phyloP scores from a whole-genome alignment of 305 asterid species.

The Fraxinus sp. region DNA sequence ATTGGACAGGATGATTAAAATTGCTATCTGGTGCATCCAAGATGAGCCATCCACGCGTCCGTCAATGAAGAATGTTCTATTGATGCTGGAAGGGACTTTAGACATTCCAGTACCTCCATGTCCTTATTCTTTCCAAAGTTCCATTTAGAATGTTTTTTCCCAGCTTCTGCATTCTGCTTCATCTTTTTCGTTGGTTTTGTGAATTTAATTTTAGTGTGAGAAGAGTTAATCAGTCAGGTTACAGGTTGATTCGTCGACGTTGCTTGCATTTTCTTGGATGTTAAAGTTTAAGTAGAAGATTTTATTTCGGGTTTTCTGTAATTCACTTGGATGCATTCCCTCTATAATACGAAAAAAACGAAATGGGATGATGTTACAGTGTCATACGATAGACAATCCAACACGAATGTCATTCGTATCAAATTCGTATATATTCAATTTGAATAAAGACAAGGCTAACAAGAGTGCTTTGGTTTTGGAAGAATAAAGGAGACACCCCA shows the following conservation, averaged over 20 bases:
- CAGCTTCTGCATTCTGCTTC: background rate
- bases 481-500: too few relatives aligned
- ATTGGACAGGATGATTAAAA: constrained; percentile 34
- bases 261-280: background rate
- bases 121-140: constrained; percentile 41
- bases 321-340: too few relatives aligned
- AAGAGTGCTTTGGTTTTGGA: too few relatives aligned
- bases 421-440: too few relatives aligned
- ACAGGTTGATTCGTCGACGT: background rate
- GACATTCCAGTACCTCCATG: constrained; percentile 48
- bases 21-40: constrained; percentile 41
- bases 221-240: background rate
- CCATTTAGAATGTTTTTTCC: constrained; percentile 2
- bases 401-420: too few relatives aligned
- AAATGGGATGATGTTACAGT: background rate
- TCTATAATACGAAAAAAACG: background rate
- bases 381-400: background rate
- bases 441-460: too few relatives aligned
- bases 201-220: background rate
- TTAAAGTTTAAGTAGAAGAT: too few relatives aligned
- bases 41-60: constrained; percentile 44
- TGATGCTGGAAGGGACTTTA: constrained; percentile 53
- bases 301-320: background rate
- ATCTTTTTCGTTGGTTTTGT: background rate
- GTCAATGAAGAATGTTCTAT: constrained; percentile 46